phyloP scores from a whole-genome alignment of 1,139 yeast species.

The Hansenula sp. region DNA sequence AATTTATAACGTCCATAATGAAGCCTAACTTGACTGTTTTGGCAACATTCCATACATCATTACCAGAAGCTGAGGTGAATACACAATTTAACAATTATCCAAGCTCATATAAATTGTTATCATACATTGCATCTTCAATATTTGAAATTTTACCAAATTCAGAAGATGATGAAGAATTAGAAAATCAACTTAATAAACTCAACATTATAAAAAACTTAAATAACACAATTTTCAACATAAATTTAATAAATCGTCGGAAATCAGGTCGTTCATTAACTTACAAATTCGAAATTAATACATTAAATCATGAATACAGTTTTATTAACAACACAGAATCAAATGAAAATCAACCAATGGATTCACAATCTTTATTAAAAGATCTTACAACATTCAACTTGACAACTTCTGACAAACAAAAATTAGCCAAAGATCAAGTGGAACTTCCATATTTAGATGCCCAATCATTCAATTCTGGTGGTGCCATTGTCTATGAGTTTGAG shows the following conservation, averaged over 20 bases:
- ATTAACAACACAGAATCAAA: slow-evolving; percentile 27
- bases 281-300: slow-evolving; percentile 47
- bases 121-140: slow-evolving; percentile 69
- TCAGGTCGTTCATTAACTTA: slow-evolving; percentile 76
- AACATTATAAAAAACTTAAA: slow-evolving; percentile 52
- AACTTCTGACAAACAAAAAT: slow-evolving; percentile 68
- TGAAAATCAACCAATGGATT: slow-evolving; percentile 28
- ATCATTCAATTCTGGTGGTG: slow-evolving; percentile 73
- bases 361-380: slow-evolving; percentile 50
- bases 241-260: slow-evolving; percentile 66
- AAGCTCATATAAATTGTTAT: slow-evolving; percentile 41
- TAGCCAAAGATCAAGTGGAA: slow-evolving; percentile 80
- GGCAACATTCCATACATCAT: slow-evolving; percentile 57
- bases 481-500: slow-evolving; percentile 90
- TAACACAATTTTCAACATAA: slow-evolving; percentile 38
- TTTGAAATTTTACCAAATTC: slow-evolving; percentile 48
- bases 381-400: slow-evolving; percentile 84
- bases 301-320: slow-evolving; percentile 45
- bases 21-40: slow-evolving; percentile 50
- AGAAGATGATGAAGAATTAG: slow-evolving; percentile 46
- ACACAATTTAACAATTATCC: slow-evolving; percentile 42
- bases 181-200: slow-evolving; percentile 35
- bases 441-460: slow-evolving; percentile 90
- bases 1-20: slow-evolving; percentile 51
- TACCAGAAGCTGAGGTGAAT: slow-evolving; percentile 29